These are phyloP conservation scores for Pichia kluyveri DNA, from an alignment of 805 yeast genomes.

Conservation along the genomic window DNA sequence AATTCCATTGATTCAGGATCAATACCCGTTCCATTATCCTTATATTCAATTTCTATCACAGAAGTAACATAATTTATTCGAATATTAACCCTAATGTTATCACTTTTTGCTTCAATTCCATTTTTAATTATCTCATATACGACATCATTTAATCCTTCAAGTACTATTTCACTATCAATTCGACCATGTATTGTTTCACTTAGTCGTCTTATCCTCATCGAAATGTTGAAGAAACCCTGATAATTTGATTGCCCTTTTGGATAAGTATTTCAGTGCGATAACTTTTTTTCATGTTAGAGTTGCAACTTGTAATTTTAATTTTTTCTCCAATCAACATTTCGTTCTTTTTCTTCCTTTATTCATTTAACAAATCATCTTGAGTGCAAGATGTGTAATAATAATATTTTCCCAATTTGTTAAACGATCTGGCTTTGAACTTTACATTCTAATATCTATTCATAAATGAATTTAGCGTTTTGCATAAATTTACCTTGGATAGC, in stretches of 20 bases:
- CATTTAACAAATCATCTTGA: too few species aligned
- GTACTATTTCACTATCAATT: slow-evolving; percentile 21
- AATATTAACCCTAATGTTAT: slow-evolving; percentile 23
- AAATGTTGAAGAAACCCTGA: slow-evolving; percentile 1
- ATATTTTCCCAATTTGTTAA: neutral
- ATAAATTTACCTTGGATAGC: neutral
- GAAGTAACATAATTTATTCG: slow-evolving; percentile 18
- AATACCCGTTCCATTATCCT: slow-evolving; percentile 73
- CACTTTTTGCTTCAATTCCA: slow-evolving; percentile 45
- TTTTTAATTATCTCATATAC: slow-evolving; percentile 45
- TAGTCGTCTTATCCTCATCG: neutral
- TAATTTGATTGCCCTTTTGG: neutral
- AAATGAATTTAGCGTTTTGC: neutral
- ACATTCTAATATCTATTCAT: neutral
- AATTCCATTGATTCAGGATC: slow-evolving; percentile 33
- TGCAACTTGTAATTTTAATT: neutral
- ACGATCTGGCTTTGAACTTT: neutral
- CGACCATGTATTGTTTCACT: neutral
- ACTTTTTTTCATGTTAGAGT: neutral
- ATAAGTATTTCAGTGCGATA: neutral
- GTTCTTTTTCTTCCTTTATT: too few species aligned
- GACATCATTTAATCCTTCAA: slow-evolving; percentile 32
- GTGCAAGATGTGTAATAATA: too few species aligned
- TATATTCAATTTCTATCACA: slow-evolving; percentile 28
- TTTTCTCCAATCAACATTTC: neutral